Percentiles rank a stretch among this genome's conserved stretches.
Evolutionary conservation across 208 protist species (phyloP).

Genomic region (Trypanosoma theileri): DNA sequence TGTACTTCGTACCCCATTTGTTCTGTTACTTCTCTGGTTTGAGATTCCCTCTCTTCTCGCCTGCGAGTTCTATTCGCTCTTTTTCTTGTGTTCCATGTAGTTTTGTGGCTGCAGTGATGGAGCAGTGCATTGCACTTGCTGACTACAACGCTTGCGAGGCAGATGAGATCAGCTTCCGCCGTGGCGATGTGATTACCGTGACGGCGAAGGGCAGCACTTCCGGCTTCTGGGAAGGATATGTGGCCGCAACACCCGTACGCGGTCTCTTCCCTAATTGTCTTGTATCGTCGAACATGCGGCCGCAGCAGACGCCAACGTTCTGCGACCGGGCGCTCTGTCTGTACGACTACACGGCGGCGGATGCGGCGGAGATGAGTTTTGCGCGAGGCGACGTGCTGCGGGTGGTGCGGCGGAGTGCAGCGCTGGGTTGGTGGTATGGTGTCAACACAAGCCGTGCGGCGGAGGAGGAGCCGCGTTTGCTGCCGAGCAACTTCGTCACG

Average conservation of each 20-base stretch:
- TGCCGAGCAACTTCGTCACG: slow-evolving; percentile 74
- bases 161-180: slow-evolving; percentile 85
- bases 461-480: slow-evolving; percentile 35
- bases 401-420: slow-evolving; percentile 43
- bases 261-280: slow-evolving; percentile 49
- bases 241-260: slow-evolving; percentile 24
- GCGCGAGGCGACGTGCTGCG: slow-evolving; percentile 51
- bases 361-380: slow-evolving; percentile 57
- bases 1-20: too few relatives aligned
- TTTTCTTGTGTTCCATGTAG: background rate
- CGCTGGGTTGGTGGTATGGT: slow-evolving; percentile 76
- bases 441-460: slow-evolving; percentile 25
- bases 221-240: slow-evolving; percentile 88
- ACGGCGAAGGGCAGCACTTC: slow-evolving; percentile 67
- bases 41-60: too few relatives aligned
- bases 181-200: slow-evolving; percentile 84
- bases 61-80: background rate
- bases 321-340: slow-evolving; percentile 59
- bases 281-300: slow-evolving; percentile 31
- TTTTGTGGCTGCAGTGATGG: slow-evolving; percentile 21
- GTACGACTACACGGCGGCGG: slow-evolving; percentile 50
- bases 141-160: slow-evolving; percentile 58
- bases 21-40: too few relatives aligned
- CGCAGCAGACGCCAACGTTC: slow-evolving; percentile 26
- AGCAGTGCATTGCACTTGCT: slow-evolving; percentile 78